A percentile compares a stretch with the other conserved stretches of the same genome.
Conservation (phyloP, 129 eudicot species). For the Artemisia tridentata region DNA sequence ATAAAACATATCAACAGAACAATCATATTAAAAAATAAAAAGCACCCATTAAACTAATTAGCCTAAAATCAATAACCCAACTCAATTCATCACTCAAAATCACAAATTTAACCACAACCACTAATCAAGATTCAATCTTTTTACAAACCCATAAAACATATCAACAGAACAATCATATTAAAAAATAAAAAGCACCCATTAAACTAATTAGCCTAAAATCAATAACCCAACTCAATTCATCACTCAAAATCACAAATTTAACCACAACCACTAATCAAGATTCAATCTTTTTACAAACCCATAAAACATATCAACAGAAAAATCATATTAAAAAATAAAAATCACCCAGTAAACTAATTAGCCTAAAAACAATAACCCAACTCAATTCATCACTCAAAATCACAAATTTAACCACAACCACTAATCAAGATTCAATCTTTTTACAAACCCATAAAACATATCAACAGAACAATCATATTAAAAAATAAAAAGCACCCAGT, state of each 20-base stretch:
- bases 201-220: too few relatives aligned
- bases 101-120: not conserved
- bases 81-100: slow-evolving; percentile 2
- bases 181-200: too few relatives aligned
- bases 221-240: too few relatives aligned
- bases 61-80: not conserved
- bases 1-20: not conserved
- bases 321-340: not conserved
- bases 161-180: not conserved
- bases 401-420: not conserved
- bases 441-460: too few relatives aligned
- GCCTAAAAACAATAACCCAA: too few relatives aligned
- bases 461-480: not conserved
- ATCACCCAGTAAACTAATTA: too few relatives aligned
- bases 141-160: not conserved
- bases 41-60: not conserved
- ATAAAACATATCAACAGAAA: not conserved
- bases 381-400: not conserved
- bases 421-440: not conserved
- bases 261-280: too few relatives aligned
- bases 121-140: not conserved
- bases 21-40: not conserved
- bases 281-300: too few relatives aligned
- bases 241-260: too few relatives aligned
- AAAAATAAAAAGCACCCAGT: not conserved